Conservation (phyloP, 345 rosid genomes). For the Sapria himalayana region DNA sequence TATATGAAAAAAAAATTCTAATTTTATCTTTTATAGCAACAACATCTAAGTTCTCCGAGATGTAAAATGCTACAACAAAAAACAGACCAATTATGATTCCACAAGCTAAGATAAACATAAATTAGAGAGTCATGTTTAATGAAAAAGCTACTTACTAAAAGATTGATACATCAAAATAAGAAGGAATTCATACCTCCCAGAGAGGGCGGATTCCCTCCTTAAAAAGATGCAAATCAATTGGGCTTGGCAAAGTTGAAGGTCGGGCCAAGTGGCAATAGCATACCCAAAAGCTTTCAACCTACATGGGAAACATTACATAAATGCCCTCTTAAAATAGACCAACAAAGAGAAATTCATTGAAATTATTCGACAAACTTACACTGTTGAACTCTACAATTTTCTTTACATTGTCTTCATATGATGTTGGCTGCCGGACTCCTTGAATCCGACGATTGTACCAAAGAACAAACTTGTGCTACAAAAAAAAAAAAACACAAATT, state of each 20-base stretch:
- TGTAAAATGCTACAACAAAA: too few species aligned
- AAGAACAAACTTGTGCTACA: constrained; percentile 67
- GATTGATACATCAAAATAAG: too few species aligned
- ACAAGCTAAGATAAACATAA: too few species aligned
- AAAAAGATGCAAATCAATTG: constrained; percentile 83
- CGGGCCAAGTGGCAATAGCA: constrained; percentile 86
- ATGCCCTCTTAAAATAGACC: too few species aligned
- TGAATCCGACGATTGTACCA: constrained; percentile 96
- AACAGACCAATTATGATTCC: too few species aligned
- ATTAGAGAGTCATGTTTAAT: too few species aligned
- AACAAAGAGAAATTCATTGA: background rate
- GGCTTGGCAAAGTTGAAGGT: constrained; percentile 68
- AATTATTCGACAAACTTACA: constrained; percentile 19
- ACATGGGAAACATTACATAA: too few species aligned
- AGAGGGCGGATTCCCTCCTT: constrained; percentile 83
- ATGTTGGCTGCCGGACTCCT: constrained; percentile 64
- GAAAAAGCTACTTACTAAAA: too few species aligned
- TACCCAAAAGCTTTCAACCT: constrained; percentile 89
- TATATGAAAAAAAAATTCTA: too few species aligned
- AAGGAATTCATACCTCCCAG: constrained; percentile 94
- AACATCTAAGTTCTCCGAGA: too few species aligned
- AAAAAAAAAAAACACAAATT: constrained; percentile 4
- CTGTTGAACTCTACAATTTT: constrained; percentile 85
- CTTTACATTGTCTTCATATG: constrained; percentile 91
- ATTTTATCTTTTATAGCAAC: too few species aligned